These are phyloP conservation scores for Arabis alpina DNA, from an alignment of 345 rosid genomes.

Conservation along the genomic window DNA sequence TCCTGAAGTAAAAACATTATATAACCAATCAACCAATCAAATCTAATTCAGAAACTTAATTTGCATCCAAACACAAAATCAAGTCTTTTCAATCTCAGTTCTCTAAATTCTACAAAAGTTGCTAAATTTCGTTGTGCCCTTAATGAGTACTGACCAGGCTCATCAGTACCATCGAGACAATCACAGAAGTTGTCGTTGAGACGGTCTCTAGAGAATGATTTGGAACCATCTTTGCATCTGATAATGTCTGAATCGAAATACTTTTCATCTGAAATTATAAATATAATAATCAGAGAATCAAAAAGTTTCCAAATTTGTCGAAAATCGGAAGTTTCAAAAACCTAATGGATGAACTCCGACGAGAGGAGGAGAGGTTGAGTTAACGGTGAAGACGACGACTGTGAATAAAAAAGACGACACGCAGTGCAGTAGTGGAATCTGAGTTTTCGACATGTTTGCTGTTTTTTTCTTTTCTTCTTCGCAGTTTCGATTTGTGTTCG, in stretches of 20 bases:
- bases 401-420: slow-evolving; percentile 32
- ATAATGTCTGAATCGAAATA: slow-evolving; percentile 67
- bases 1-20: slow-evolving; percentile 53
- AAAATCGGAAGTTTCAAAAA: slow-evolving; percentile 23
- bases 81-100: not conserved
- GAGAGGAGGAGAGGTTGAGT: slow-evolving; percentile 39
- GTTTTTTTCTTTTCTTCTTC: slow-evolving; percentile 8
- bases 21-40: not conserved
- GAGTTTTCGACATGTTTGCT: slow-evolving; percentile 34
- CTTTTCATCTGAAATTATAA: slow-evolving; percentile 58
- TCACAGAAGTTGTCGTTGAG: slow-evolving; percentile 94
- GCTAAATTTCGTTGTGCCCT: not conserved
- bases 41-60: not conserved
- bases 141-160: slow-evolving; percentile 64
- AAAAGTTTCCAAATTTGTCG: not conserved
- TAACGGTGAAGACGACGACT: slow-evolving; percentile 38
- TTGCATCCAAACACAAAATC: not conserved
- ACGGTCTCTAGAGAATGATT: slow-evolving; percentile 72
- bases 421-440: slow-evolving; percentile 16
- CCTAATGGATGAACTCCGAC: slow-evolving; percentile 82
- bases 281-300: not conserved
- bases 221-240: slow-evolving; percentile 86
- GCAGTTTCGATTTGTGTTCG: slow-evolving; percentile 7
- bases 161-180: slow-evolving; percentile 93
- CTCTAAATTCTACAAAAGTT: slow-evolving; percentile 12